Percentiles rank a stretch among this genome's conserved stretches.
Conservation (phyloP, 2,329 filamentous ascomycete genomes). For the Clonostachys chloroleuca region DNA sequence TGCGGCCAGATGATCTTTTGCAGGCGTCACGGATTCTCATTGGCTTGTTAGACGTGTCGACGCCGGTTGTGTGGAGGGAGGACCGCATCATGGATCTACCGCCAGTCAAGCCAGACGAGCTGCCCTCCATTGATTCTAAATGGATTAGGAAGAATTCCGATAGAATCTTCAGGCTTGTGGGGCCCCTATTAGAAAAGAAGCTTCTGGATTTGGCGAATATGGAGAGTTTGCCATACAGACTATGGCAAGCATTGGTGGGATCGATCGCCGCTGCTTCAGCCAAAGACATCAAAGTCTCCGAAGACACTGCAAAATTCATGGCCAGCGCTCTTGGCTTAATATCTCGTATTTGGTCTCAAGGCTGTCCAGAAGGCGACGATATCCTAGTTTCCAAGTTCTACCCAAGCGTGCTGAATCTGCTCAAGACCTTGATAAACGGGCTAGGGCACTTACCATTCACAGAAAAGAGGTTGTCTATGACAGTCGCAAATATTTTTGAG, state of each 20-base stretch:
- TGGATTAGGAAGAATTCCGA: slow-evolving; percentile 76
- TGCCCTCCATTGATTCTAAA: slow-evolving; percentile 79
- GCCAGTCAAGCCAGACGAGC: slow-evolving; percentile 61
- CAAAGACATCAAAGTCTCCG: slow-evolving; percentile 87
- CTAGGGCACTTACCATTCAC: slow-evolving; percentile 59
- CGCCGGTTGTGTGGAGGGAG: slow-evolving; percentile 65
- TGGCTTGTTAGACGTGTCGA: slow-evolving; percentile 60
- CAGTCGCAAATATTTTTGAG: slow-evolving; percentile 51
- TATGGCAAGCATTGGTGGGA: slow-evolving; percentile 59
- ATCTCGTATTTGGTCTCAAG: slow-evolving; percentile 58
- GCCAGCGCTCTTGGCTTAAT: slow-evolving; percentile 67
- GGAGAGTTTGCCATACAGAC: slow-evolving; percentile 43
- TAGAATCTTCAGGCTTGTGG: slow-evolving; percentile 59
- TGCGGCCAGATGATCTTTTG: slow-evolving; percentile 44
- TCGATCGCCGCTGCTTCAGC: slow-evolving; percentile 63
- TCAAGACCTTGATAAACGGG: slow-evolving; percentile 41
- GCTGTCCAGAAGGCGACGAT: slow-evolving; percentile 34
- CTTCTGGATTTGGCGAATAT: slow-evolving; percentile 59
- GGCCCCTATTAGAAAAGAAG: slow-evolving; percentile 54
- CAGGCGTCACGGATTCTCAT: slow-evolving; percentile 67
- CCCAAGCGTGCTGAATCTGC: slow-evolving; percentile 44
- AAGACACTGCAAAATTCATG: slow-evolving; percentile 77
- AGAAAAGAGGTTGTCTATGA: slow-evolving; percentile 51
- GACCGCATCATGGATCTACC: slow-evolving; percentile 61
- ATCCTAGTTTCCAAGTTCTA: slow-evolving; percentile 44